Conservation (phyloP, 2,329 filamentous ascomycete species). For the Stagonosporopsis chrysanthemi region DNA sequence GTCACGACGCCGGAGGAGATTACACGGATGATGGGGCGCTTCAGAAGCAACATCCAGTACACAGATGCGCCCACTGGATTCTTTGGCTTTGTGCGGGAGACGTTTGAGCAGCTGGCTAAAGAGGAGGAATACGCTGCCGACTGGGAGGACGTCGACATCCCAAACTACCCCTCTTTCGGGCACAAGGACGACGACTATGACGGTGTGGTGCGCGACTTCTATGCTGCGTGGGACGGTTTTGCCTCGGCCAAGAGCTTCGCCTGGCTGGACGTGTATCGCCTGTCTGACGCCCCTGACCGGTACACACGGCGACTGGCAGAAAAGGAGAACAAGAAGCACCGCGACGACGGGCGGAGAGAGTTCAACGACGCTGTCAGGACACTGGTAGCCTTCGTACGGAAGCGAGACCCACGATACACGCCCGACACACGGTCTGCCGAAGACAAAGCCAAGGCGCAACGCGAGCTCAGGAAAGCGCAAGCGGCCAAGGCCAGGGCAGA, state of each 20-base stretch:
- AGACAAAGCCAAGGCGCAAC: slow-evolving; percentile 78
- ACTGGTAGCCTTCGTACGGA: slow-evolving; percentile 86
- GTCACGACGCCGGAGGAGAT: slow-evolving; percentile 85
- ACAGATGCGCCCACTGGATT: slow-evolving; percentile 83
- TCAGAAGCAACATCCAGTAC: slow-evolving; percentile 80
- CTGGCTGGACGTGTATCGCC: slow-evolving; percentile 86
- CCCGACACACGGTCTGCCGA: slow-evolving; percentile 78
- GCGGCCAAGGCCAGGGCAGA: slow-evolving; percentile 82
- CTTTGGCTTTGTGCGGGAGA: slow-evolving; percentile 78
- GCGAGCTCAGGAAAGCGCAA: slow-evolving; percentile 82
- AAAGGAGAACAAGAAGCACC: slow-evolving; percentile 86
- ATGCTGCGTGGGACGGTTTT: slow-evolving; percentile 80
- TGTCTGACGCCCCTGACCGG: slow-evolving; percentile 87
- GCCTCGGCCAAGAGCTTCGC: slow-evolving; percentile 84
- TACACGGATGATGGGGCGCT: slow-evolving; percentile 77
- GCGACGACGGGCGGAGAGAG: slow-evolving; percentile 82
- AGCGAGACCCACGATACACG: slow-evolving; percentile 86
- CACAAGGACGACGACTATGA: slow-evolving; percentile 77
- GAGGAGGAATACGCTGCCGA: slow-evolving; percentile 81
- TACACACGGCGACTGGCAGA: slow-evolving; percentile 85
- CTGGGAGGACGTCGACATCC: slow-evolving; percentile 66
- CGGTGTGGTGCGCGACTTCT: slow-evolving; percentile 80
- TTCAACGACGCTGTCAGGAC: slow-evolving; percentile 93
- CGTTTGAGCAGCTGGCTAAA: slow-evolving; percentile 78
- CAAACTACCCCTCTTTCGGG: slow-evolving; percentile 85